A percentile compares a stretch with the other conserved stretches of the same genome.
These are phyloP conservation scores for Rhizoctonia solani DNA, from an alignment of 1,284 basidiomycete genomes.

Conservation along the genomic window DNA sequence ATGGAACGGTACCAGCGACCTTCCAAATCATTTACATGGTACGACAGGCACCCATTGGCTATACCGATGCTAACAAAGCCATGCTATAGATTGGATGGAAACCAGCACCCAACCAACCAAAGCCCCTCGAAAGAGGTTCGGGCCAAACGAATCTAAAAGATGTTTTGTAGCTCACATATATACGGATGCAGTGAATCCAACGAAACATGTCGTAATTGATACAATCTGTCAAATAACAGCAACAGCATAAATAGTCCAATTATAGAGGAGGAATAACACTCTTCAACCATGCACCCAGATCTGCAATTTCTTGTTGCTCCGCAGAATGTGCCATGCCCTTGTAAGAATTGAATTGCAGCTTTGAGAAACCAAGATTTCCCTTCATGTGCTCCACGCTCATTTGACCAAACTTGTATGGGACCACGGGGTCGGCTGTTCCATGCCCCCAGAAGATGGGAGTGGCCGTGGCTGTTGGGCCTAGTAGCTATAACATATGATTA, in stretches of 20 bases:
- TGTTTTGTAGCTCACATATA: slow-evolving; percentile 53
- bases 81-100: slow-evolving; percentile 93
- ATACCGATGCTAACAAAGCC: not conserved
- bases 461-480: slow-evolving; percentile 57
- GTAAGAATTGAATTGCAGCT: slow-evolving; percentile 37
- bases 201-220: no score
- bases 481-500: slow-evolving; percentile 52
- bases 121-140: slow-evolving; percentile 83
- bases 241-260: not conserved
- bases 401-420: slow-evolving; percentile 56
- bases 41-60: slow-evolving; percentile 40
- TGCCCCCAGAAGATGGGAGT: slow-evolving; percentile 90
- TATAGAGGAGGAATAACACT: slow-evolving; percentile 11
- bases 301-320: slow-evolving; percentile 34
- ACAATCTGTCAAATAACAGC: not conserved
- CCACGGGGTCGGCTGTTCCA: slow-evolving; percentile 76
- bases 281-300: slow-evolving; percentile 36
- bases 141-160: slow-evolving; percentile 83
- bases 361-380: slow-evolving; percentile 53
- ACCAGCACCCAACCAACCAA: slow-evolving; percentile 80
- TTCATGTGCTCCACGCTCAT: slow-evolving; percentile 61
- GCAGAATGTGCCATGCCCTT: slow-evolving; percentile 32
- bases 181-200: not conserved
- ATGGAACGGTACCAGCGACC: slow-evolving; percentile 88
- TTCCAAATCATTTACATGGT: slow-evolving; percentile 97